Conservation (phyloP, 75 land plant species). For the Sequoiadendron giganteum region DNA sequence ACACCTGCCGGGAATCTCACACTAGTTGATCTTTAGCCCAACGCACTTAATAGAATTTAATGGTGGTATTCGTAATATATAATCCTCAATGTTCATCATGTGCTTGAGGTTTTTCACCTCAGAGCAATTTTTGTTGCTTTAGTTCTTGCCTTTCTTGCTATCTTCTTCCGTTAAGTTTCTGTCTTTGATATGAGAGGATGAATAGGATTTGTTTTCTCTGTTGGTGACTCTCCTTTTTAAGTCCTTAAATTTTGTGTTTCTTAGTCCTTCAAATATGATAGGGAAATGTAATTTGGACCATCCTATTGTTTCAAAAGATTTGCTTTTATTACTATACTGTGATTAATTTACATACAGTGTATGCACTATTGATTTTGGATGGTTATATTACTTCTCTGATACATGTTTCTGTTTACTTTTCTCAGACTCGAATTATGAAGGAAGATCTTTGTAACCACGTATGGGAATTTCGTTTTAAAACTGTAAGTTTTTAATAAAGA, state of each 20-base stretch:
- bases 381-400: neutral
- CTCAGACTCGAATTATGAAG: conserved; percentile 48
- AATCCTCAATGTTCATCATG: neutral
- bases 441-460: conserved; percentile 71
- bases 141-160: neutral
- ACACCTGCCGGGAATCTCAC: no score
- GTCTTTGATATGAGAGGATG: neutral
- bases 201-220: no score
- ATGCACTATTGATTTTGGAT: neutral
- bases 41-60: no score
- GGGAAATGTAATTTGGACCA: neutral
- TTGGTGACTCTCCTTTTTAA: no score
- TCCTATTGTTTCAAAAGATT: neutral
- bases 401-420: neutral
- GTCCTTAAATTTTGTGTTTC: no score
- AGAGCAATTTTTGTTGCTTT: neutral
- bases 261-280: neutral
- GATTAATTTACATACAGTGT: neutral
- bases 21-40: no score
- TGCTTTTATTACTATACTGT: neutral
- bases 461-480: conserved; percentile 66
- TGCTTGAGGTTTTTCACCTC: neutral
- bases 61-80: no score
- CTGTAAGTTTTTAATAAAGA: conserved; percentile 31
- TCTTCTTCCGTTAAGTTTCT: neutral